A percentile compares a stretch with the other conserved stretches of the same genome.
These are phyloP conservation scores for Neophaeococcomyces aloes DNA, from an alignment of 2,329 filamentous ascomycete species.

Conservation along the genomic window DNA sequence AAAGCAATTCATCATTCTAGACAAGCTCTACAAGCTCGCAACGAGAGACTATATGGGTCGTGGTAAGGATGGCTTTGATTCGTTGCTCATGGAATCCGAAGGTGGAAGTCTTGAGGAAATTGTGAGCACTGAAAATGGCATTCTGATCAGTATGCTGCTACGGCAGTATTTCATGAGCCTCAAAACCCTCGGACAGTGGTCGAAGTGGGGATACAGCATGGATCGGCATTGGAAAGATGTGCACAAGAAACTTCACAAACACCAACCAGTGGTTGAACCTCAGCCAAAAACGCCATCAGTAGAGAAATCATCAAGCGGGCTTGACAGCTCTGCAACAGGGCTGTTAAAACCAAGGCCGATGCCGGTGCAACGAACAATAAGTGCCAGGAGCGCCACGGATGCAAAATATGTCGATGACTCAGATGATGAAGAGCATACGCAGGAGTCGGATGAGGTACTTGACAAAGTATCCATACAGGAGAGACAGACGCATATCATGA, in stretches of 20 bases:
- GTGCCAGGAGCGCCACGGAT: constrained; percentile 37
- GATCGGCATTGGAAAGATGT: constrained; percentile 56
- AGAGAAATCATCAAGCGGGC: constrained; percentile 3
- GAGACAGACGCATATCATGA: constrained; percentile 12
- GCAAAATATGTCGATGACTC: constrained; percentile 32
- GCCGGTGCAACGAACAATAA: constrained; percentile 31
- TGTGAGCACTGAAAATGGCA: constrained; percentile 75
- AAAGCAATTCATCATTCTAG: constrained; percentile 49
- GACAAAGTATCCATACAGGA: constrained; percentile 19
- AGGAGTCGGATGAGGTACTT: constrained; percentile 4
- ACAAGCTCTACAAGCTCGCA: constrained; percentile 58
- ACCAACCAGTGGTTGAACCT: constrained; percentile 18
- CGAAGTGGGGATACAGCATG: constrained; percentile 54
- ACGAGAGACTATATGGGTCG: constrained; percentile 83
- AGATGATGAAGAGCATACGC: constrained; percentile 35
- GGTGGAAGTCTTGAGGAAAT: constrained; percentile 68
- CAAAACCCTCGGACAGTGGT: constrained; percentile 71
- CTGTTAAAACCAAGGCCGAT: constrained; percentile 4
- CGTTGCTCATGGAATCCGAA: constrained; percentile 62
- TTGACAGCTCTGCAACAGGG: constrained; percentile 5
- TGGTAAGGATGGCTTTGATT: constrained; percentile 75
- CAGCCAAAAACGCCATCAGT: constrained; percentile 8
- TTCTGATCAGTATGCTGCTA: constrained; percentile 75
- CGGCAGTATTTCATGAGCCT: constrained; percentile 86
- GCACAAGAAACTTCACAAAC: constrained; percentile 48